These are phyloP conservation scores for Keithomyces neogunnii DNA, from an alignment of 2,329 filamentous ascomycete genomes.

Conservation along the genomic window DNA sequence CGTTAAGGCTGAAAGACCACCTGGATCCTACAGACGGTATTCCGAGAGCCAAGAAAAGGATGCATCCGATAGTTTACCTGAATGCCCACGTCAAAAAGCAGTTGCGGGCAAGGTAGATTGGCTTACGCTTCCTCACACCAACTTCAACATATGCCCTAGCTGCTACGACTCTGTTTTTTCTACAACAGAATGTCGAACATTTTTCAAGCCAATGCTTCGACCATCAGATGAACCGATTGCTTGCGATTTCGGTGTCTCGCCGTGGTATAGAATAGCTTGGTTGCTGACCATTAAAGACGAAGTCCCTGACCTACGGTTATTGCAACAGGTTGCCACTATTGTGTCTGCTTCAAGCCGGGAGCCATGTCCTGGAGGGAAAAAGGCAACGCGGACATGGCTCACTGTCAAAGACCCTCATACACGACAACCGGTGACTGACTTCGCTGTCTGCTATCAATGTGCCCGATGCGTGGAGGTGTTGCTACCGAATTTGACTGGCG, in stretches of 20 bases:
- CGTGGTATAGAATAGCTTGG: slow-evolving; percentile 82
- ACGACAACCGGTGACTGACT: slow-evolving; percentile 55
- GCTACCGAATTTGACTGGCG: slow-evolving; percentile 61
- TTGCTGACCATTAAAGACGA: slow-evolving; percentile 67
- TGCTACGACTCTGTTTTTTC: slow-evolving; percentile 68
- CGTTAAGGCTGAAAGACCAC: slow-evolving; percentile 26
- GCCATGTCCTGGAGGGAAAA: slow-evolving; percentile 49
- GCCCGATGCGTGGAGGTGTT: slow-evolving; percentile 63
- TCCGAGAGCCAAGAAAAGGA: slow-evolving; percentile 32
- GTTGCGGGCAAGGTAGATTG: slow-evolving; percentile 64
- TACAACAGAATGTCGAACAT: slow-evolving; percentile 56
- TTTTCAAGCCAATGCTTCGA: slow-evolving; percentile 53
- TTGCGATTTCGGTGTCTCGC: slow-evolving; percentile 70
- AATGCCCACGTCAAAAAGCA: slow-evolving; percentile 59
- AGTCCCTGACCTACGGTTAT: slow-evolving; percentile 55
- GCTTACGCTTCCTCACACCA: slow-evolving; percentile 65
- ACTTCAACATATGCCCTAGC: slow-evolving; percentile 73
- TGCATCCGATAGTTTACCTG: slow-evolving; percentile 39
- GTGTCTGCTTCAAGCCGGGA: slow-evolving; percentile 35
- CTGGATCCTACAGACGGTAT: slow-evolving; percentile 43
- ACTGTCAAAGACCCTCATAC: slow-evolving; percentile 63
- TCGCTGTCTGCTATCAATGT: slow-evolving; percentile 69
- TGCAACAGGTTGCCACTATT: slow-evolving; percentile 61
- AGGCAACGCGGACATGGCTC: slow-evolving; percentile 60
- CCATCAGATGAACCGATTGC: slow-evolving; percentile 48